Base-by-base conservation (phyloP, 768 basidiomycete genomes). In the Candolleomyces aberdarensis region DNA sequence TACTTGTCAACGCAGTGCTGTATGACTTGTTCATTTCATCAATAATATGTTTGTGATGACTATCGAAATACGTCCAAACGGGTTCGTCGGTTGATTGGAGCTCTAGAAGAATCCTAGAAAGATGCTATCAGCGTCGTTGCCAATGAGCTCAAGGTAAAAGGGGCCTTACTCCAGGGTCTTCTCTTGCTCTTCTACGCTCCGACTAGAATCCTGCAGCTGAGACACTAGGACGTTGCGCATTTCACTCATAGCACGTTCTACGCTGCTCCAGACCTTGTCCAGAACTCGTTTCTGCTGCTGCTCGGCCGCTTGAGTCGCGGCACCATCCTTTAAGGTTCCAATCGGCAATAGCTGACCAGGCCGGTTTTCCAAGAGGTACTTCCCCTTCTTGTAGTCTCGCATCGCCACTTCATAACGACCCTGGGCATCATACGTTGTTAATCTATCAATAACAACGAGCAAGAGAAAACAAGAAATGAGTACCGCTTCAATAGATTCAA, bases 331-430 rank as follows among this genome's bases (percentile, higher is more conserved):
- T 13, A 80, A 74, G 9, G 79, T 81, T 36, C 84, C 88, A 19
- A 85, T 80, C 2, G 94, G 89, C 2, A 93, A 77, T 2, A 94
- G 78, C 69, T 94, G 94, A 0, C 88, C 89, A 0, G 95, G 92
- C n/a, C 93, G 85, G 9, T 91, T 89, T 68, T 95, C 91, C 48
- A 96, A 81, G 31, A 98, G 78, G 73, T 91, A 88, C 64, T 94
- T 93, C 20, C 96, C 97, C 72, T 97, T 98, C 76, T 96, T 96
- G 79, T 98, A 99, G 66, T 97, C 95, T 19, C 94, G 85, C 69
- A 99, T 79, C 0, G 96, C 96, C 39, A 89, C 85, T 60, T 98
- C 97, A 71, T 96, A 98, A 57, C 91, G 91, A 14, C 94, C 94
- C 94, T 97, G 66, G 13, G 61, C n/a, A 43, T 46, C 22, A 43